phyloP scores from a whole-genome alignment of 805 yeast genomes.

The Saccharomycopsis sp. region DNA sequence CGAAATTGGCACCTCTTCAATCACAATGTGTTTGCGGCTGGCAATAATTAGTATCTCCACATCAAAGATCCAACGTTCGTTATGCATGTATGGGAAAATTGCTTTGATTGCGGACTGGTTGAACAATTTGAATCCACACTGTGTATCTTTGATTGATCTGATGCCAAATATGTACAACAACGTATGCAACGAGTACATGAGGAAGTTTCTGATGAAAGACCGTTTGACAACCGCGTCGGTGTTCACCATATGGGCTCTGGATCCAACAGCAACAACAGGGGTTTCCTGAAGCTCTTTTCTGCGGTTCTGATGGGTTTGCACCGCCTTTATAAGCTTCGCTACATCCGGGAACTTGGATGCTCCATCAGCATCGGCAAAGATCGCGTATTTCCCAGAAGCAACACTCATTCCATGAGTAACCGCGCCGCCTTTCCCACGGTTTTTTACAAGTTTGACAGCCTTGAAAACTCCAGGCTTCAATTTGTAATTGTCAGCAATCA shows the following conservation, averaged over 20 bases:
- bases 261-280: conserved; percentile 76
- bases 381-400: conserved; percentile 60
- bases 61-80: conserved; percentile 98
- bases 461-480: conserved; percentile 55
- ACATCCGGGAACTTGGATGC: conserved; percentile 80
- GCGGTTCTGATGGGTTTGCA: conserved; percentile 22
- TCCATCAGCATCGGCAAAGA: conserved; percentile 98
- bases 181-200: conserved; percentile 89
- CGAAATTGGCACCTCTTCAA: conserved; percentile 76
- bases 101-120: conserved; percentile 55
- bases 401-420: conserved; percentile 87
- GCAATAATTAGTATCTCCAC: conserved; percentile 86
- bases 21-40: conserved; percentile 55
- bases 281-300: conserved; percentile 21
- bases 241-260: conserved; percentile 93
- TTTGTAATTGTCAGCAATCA: conserved; percentile 40
- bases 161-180: conserved; percentile 86
- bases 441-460: conserved; percentile 60
- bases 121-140: conserved; percentile 94
- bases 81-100: conserved; percentile 87
- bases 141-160: conserved; percentile 82
- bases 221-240: conserved; percentile 97
- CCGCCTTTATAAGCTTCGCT: conserved; percentile 37
- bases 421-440: conserved; percentile 96
- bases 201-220: conserved; percentile 75